Base-by-base conservation (phyloP, 306 rosid species). In the Prinsepia uniflora region DNA sequence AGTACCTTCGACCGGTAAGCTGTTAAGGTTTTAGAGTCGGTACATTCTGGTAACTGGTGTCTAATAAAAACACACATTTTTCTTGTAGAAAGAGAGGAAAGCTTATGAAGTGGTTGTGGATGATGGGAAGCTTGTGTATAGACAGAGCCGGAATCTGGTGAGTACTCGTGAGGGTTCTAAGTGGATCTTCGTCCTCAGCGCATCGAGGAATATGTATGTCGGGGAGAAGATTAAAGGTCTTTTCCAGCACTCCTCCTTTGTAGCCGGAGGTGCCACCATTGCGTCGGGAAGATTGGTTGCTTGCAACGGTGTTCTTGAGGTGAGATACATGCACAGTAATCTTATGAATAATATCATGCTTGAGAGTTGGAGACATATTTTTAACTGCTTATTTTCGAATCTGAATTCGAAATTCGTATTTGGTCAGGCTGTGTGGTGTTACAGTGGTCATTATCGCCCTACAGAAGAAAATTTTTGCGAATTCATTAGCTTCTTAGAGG, bases 171-270 rank as follows among this genome's bases (percentile, higher is more conserved):
- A 81, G 42, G 96, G 91, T 6, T 72, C 88, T 0, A 93, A 93
- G 84, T 93, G 98, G 98, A 93, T 93, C 44, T 93, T 93, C 71
- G 94, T 93, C 48, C 90, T 93, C 36, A 85, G 96, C 76, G 81
- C 97, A 50, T 82, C 90, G 0, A 87, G 86, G 71, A 63, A 30
- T 40, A 62, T 93, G 77, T 93, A 90, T 24, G 80, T 88, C 22
- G 96, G 88, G 5, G 84, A 93, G 83, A 93, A 93, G 77, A 82
- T 68, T 56, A 93, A 85, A 78, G 98, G 98, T 7, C 70, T 42
- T 8, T 90, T 93, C 75, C 98, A 93, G 53, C 98, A 93, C 81
- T 93, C 98, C 6, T 88, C 92, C 79, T 93, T 93, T 75, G 76
- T 93, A 39, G 81, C 98, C 17, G 98, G 98, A 2, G 98, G 84